phyloP scores from a whole-genome alignment of 805 yeast species.

The Candida suzukii region DNA sequence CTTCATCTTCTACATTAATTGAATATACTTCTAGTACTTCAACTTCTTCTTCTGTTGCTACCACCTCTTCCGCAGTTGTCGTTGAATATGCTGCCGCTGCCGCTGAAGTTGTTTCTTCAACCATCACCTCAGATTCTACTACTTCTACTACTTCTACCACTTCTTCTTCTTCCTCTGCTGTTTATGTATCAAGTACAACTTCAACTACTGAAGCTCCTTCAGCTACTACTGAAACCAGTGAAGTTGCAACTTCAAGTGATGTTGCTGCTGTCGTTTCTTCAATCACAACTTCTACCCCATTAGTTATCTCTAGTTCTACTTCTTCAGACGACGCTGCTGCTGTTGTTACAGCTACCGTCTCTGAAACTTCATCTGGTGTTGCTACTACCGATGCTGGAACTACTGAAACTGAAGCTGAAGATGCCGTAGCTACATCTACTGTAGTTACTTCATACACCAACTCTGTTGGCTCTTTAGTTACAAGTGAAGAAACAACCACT shows the following conservation, averaged over 20 bases:
- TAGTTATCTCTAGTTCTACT: not conserved
- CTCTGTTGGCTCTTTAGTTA: not conserved
- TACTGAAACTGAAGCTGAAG: not conserved
- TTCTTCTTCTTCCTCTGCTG: not conserved
- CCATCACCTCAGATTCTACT: too few relatives aligned
- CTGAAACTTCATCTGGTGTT: slow-evolving; percentile 2
- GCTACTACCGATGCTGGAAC: slow-evolving; percentile 3
- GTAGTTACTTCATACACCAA: not conserved
- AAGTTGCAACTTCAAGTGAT: not conserved
- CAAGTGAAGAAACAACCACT: slow-evolving; percentile 4
- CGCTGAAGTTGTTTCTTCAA: not conserved
- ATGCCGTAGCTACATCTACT: not conserved
- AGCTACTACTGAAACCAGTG: not conserved
- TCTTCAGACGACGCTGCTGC: not conserved
- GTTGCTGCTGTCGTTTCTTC: not conserved
- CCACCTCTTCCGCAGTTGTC: not conserved
- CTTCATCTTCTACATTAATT: not conserved
- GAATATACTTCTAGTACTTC: not conserved
- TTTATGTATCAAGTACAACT: not conserved
- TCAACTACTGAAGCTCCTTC: not conserved
- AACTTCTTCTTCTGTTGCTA: not conserved
- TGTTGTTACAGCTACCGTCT: not conserved
- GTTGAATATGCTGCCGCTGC: not conserved
- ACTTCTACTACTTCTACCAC: not conserved
- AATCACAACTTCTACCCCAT: too few relatives aligned